A percentile compares a stretch with the other conserved stretches of the same genome.
Evolutionary conservation across 768 basidiomycete genomes (phyloP).

Genomic region (Tylopilus balloui): DNA sequence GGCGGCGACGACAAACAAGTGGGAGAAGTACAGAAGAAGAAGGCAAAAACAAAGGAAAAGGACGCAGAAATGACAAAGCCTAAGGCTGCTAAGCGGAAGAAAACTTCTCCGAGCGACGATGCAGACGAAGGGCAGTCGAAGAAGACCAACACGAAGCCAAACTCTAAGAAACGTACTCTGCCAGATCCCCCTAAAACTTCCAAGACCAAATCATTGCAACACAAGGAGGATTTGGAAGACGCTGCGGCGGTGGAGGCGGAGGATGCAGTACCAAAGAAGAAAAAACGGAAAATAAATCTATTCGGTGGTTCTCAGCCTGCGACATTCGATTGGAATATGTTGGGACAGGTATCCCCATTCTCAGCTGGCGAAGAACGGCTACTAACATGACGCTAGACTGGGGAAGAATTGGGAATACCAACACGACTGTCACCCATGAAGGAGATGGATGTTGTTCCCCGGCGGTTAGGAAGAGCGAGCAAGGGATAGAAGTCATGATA

Average conservation of each 20-base stretch:
- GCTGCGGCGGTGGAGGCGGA: conserved; percentile 19
- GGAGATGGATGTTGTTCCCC: conserved; percentile 46
- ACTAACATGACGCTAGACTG: conserved; percentile 24
- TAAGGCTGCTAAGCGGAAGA: conserved; percentile 24
- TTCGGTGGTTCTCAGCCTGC: conserved; percentile 42
- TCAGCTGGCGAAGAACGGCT: neutral
- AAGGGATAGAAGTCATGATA: conserved; percentile 14
- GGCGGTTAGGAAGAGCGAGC: conserved; percentile 33
- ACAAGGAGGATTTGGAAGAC: conserved; percentile 17
- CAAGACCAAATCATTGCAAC: conserved; percentile 14
- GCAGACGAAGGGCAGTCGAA: conserved; percentile 12
- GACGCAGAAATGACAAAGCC: conserved; percentile 26
- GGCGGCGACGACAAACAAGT: conserved; percentile 14
- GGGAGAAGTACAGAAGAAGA: conserved; percentile 25
- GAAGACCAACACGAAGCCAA: conserved; percentile 17
- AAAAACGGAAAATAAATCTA: conserved; percentile 67
- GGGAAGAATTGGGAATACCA: conserved; percentile 55
- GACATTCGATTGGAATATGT: conserved; percentile 44
- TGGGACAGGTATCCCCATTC: conserved; percentile 33
- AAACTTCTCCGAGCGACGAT: conserved; percentile 19
- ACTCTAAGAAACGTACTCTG: conserved; percentile 17
- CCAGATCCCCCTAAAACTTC: conserved; percentile 21
- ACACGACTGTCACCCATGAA: conserved; percentile 65
- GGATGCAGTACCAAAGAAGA: conserved; percentile 48
- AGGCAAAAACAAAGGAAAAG: conserved; percentile 17